A percentile compares a stretch with the other conserved stretches of the same genome.
These are phyloP conservation scores for Rhodotorula diobovata DNA, from an alignment of 768 basidiomycete genomes.

Conservation along the genomic window DNA sequence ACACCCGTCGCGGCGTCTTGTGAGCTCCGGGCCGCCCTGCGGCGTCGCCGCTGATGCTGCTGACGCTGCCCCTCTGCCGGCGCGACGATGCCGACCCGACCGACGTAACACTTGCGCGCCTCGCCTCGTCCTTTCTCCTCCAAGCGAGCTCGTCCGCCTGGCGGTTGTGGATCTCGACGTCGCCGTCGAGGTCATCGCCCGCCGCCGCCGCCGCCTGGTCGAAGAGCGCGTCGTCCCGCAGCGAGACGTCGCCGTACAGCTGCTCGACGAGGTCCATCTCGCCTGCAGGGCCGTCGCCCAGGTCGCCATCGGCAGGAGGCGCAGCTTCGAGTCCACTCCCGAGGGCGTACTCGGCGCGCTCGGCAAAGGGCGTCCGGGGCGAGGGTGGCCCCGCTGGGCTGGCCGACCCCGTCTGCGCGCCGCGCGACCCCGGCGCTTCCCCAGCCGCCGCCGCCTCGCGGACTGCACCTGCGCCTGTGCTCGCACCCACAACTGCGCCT, in stretches of 20 bases:
- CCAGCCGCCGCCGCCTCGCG: not conserved
- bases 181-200: not conserved
- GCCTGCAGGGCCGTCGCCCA: conserved; percentile 57
- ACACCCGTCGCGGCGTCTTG: not conserved
- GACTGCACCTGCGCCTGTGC: too few relatives aligned
- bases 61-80: not conserved
- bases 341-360: conserved; percentile 31
- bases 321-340: conserved; percentile 39
- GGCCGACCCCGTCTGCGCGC: not conserved
- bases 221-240: conserved; percentile 56
- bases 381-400: not conserved
- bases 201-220: not conserved
- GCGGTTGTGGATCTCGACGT: conserved; percentile 58
- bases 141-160: conserved; percentile 42
- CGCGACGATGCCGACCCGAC: not conserved
- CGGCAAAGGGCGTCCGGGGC: conserved; percentile 19
- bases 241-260: conserved; percentile 72
- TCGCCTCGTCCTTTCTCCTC: conserved; percentile 26
- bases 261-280: conserved; percentile 98
- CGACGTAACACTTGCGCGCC: conserved; percentile 9
- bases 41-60: not conserved
- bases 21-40: not conserved
- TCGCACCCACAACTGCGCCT: too few relatives aligned
- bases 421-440: not conserved
- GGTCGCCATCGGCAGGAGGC: conserved; percentile 22